A percentile compares a stretch with the other conserved stretches of the same genome.
phyloP scores from a whole-genome alignment of 2,329 filamentous ascomycete genomes.

The Clonostachys solani region DNA sequence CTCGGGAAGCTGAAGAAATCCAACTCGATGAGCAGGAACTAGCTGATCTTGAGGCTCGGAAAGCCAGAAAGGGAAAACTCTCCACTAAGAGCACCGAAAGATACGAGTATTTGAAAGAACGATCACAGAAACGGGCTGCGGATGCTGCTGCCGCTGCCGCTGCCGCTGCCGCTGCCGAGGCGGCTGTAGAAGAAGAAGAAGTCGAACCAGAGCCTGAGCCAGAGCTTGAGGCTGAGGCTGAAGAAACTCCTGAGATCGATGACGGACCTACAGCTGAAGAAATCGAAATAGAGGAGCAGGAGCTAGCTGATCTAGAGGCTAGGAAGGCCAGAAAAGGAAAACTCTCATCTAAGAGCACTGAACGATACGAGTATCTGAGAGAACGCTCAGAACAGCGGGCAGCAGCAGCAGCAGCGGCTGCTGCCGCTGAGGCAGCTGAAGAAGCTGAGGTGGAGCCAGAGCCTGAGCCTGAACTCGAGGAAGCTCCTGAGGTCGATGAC shows the following conservation, averaged over 20 bases:
- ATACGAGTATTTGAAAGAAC: constrained; percentile 12
- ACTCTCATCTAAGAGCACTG: constrained; percentile 8
- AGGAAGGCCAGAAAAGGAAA: constrained; percentile 30
- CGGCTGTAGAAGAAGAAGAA: constrained; percentile 13
- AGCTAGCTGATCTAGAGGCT: constrained; percentile 11
- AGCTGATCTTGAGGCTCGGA: constrained; percentile 18
- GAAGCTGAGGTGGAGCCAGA: constrained; percentile 12
- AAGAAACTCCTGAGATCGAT: constrained; percentile 5
- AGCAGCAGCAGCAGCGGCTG: constrained; percentile 18
- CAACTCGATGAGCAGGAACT: constrained; percentile 10
- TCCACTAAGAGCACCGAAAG: constrained; percentile 17
- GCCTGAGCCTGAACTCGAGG: not conserved
- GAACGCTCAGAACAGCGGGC: constrained; percentile 11
- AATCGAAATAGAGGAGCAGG: constrained; percentile 17
- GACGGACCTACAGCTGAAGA: constrained; percentile 8
- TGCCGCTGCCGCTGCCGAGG: constrained; percentile 18
- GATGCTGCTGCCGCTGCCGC: constrained; percentile 24
- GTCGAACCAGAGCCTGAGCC: not conserved
- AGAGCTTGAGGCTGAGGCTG: constrained; percentile 20
- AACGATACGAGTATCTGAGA: constrained; percentile 8
- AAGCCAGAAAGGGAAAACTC: constrained; percentile 17
- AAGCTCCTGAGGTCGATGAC: constrained; percentile 14
- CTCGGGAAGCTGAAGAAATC: constrained; percentile 16
- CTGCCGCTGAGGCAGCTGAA: constrained; percentile 25
- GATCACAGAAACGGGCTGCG: constrained; percentile 9